A percentile compares a stretch with the other conserved stretches of the same genome.
Conservation (phyloP, 2,329 filamentous ascomycete species). For the Fusarium continuum region DNA sequence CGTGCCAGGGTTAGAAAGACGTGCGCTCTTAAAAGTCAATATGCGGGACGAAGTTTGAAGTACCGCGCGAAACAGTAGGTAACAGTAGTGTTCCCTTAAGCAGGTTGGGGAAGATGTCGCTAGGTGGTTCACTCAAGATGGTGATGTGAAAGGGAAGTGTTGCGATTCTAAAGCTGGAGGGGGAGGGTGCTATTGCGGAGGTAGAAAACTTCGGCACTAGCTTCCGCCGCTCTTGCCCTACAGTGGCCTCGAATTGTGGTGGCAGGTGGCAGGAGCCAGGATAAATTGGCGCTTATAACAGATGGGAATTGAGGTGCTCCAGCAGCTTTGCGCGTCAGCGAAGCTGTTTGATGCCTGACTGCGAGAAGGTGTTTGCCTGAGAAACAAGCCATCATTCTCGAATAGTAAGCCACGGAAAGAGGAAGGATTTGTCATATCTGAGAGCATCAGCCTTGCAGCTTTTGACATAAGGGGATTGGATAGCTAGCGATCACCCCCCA, state of each 20-base stretch:
- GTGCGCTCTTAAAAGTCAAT: slow-evolving; percentile 4
- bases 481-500: not conserved
- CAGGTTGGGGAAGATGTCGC: not conserved
- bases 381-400: slow-evolving; percentile 6
- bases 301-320: slow-evolving; percentile 4
- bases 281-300: slow-evolving; percentile 13
- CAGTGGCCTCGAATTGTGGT: slow-evolving; percentile 20
- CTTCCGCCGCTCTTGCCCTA: slow-evolving; percentile 31
- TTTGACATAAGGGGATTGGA: not conserved
- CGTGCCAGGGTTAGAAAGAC: slow-evolving; percentile 18
- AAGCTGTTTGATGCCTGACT: slow-evolving; percentile 21
- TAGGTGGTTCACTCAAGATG: slow-evolving; percentile 13
- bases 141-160: slow-evolving; percentile 40
- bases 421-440: slow-evolving; percentile 3
- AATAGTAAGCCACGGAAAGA: not conserved
- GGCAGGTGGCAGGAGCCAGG: slow-evolving; percentile 31
- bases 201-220: slow-evolving; percentile 38
- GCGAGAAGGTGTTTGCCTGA: slow-evolving; percentile 19
- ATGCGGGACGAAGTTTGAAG: not conserved
- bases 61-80: not conserved
- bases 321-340: not conserved
- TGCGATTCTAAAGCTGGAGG: slow-evolving; percentile 13
- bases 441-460: slow-evolving; percentile 20
- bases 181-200: slow-evolving; percentile 32
- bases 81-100: not conserved